phyloP scores from a whole-genome alignment of 2,329 filamentous ascomycete species.

The Phialophora expanda region DNA sequence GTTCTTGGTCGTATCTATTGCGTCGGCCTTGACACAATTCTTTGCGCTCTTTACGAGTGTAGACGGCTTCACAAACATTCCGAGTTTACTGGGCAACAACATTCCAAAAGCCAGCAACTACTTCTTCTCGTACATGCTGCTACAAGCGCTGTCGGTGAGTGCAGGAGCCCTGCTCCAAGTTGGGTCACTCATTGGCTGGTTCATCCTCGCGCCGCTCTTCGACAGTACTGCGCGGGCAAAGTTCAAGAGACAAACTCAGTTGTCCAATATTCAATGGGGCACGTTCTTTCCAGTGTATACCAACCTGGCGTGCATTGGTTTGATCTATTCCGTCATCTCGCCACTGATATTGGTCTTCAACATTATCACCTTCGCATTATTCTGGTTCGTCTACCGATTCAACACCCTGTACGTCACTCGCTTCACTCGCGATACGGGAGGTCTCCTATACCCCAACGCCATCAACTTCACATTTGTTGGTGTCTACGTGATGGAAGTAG shows the following conservation, averaged over 20 bases:
- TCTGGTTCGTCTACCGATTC: slow-evolving; percentile 96
- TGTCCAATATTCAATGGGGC: slow-evolving; percentile 84
- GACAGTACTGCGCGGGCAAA: slow-evolving; percentile 84
- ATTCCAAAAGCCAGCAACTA: slow-evolving; percentile 90
- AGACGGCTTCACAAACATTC: slow-evolving; percentile 70
- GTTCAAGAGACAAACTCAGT: slow-evolving; percentile 79
- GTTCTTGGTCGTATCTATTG: slow-evolving; percentile 89
- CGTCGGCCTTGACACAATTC: slow-evolving; percentile 72
- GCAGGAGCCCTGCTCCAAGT: slow-evolving; percentile 87
- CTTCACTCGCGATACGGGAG: slow-evolving; percentile 88
- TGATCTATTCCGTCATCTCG: slow-evolving; percentile 87
- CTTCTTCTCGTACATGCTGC: slow-evolving; percentile 98
- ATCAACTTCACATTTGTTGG: slow-evolving; percentile 96
- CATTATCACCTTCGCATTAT: slow-evolving; percentile 84
- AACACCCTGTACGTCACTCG: slow-evolving; percentile 94
- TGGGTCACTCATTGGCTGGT: slow-evolving; percentile 78
- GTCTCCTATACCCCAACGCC: slow-evolving; percentile 85
- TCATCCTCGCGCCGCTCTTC: slow-evolving; percentile 76
- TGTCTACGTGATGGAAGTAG: slow-evolving; percentile 92
- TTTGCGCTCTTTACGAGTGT: slow-evolving; percentile 68
- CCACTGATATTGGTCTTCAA: slow-evolving; percentile 93
- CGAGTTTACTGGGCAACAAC: slow-evolving; percentile 74
- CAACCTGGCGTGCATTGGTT: slow-evolving; percentile 88
- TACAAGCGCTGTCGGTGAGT: slow-evolving; percentile 89
- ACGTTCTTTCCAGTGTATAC: slow-evolving; percentile 95